Base-by-base conservation (phyloP, 1,284 basidiomycete species). In the Omphalotus olearius region DNA sequence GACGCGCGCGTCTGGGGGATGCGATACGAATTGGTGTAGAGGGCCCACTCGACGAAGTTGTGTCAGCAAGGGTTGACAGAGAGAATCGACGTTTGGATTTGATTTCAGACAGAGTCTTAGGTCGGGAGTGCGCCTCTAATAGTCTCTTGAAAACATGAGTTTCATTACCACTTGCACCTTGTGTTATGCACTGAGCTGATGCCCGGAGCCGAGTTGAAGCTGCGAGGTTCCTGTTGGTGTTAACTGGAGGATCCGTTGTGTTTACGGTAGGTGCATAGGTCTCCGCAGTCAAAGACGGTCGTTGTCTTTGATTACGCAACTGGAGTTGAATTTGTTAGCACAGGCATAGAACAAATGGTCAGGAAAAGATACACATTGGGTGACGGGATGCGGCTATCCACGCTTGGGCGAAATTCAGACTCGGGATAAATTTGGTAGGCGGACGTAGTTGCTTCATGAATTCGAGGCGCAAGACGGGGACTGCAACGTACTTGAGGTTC, bases 51-150 rank as follows among this genome's bases (percentile, higher is more conserved):
- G 58, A 44, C 38, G 54, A 56, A 47, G 56, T 48, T 47, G 37
- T 57, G 49, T 37, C 47, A 5, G 50, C 45, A 36, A 62, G 51
- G n/a, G 56, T 56, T 48, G 68, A 63, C 49, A 71, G 60, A 17
- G 69, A 69, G 46, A 69, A 63, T 30, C 66, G 65, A 43, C 67
- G 64, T 55, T 62, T 69, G 45, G 63, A 64, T 59, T 66, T 69
- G 45, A 69, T 67, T 58, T 68, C 66, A 47, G 64, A 58, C 1
- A 68, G 57, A 9, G 67, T 69, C 46, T 66, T 66, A 9, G 67
- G 64, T 47, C 64, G 65, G n/a, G 65, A 59, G 59, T 65, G 53
- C 20, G 60, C 56, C 60, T 62, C 47, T 51, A 62, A 18, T 43
- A 42, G 54, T 20, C 13, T 25, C 20, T 49, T 54, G 44, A 59